Percentiles rank a stretch among this genome's conserved stretches.
Conservation (phyloP, 2,329 filamentous ascomycete genomes). For the Cordyceps tenuipes region DNA sequence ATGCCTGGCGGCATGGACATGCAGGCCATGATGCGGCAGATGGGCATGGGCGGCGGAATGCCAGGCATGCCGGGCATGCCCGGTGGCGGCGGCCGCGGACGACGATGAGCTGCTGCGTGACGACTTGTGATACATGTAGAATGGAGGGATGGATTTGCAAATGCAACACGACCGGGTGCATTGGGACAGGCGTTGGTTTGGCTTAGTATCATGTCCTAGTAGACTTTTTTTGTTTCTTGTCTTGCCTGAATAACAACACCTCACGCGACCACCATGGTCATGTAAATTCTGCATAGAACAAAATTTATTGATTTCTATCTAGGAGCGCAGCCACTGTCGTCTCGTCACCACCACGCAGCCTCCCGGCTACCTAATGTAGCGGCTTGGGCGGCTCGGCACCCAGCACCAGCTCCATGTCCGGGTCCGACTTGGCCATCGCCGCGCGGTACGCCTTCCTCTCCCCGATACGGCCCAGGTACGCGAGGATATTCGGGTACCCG, state of each 20-base stretch:
- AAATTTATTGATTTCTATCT: too few relatives aligned
- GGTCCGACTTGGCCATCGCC: conserved; percentile 42
- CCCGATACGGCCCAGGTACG: conserved; percentile 36
- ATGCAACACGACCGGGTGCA: conserved; percentile 7
- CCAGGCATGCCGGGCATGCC: neutral
- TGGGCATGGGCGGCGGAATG: conserved; percentile 49
- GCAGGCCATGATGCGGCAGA: conserved; percentile 71
- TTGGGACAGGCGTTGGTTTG: conserved; percentile 11
- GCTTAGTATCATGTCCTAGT: conserved; percentile 3
- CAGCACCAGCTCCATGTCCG: conserved; percentile 30
- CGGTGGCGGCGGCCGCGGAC: conserved; percentile 8
- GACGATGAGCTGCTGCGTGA: conserved; percentile 3
- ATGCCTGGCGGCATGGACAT: conserved; percentile 69
- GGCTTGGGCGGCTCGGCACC: conserved; percentile 17
- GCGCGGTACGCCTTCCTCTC: conserved; percentile 36
- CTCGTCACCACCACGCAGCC: neutral
- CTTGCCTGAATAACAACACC: neutral
- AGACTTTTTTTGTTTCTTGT: neutral
- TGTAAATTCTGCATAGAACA: neutral
- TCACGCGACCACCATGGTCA: neutral
- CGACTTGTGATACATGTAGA: conserved; percentile 1
- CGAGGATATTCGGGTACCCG: conserved; percentile 34
- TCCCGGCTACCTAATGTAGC: neutral
- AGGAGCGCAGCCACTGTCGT: too few relatives aligned
- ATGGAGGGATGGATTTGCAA: neutral